Percentiles rank a stretch among this genome's conserved stretches.
Evolutionary conservation across 352 stramenopile species (phyloP).

Genomic region (Phytophthora ohioensis): DNA sequence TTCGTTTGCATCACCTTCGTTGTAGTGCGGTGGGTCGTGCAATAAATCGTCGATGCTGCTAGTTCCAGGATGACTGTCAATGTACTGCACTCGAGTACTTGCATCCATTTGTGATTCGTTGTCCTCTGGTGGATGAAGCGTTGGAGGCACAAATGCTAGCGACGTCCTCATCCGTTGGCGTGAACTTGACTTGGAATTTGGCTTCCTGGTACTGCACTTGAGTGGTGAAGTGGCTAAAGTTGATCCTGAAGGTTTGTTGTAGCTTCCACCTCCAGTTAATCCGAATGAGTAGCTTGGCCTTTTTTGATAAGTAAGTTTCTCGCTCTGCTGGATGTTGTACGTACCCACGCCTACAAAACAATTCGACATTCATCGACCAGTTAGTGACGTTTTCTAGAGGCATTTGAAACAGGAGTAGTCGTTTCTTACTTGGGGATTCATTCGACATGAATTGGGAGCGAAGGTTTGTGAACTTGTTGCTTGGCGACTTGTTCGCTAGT

Average conservation of each 20-base stretch:
- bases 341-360: constrained; percentile 47
- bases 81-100: constrained; percentile 15
- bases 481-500: constrained; percentile 26
- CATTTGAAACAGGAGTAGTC: neutral
- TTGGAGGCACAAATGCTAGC: constrained; percentile 25
- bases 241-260: no score
- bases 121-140: neutral
- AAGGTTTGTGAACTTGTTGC: constrained; percentile 14
- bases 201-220: neutral
- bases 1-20: constrained; percentile 23
- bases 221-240: no score
- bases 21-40: constrained; percentile 12
- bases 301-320: constrained; percentile 57
- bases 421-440: constrained; percentile 24
- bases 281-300: constrained; percentile 51
- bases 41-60: neutral
- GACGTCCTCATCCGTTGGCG: constrained; percentile 38
- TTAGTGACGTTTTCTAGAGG: neutral
- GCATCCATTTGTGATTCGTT: neutral
- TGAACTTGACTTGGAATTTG: constrained; percentile 1
- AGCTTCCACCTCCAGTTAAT: constrained; percentile 1
- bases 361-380: neutral
- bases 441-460: constrained; percentile 32
- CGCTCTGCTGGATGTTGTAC: constrained; percentile 59
- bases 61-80: neutral